phyloP scores from a whole-genome alignment of 768 basidiomycete genomes.

The Tephrocybe rancida region DNA sequence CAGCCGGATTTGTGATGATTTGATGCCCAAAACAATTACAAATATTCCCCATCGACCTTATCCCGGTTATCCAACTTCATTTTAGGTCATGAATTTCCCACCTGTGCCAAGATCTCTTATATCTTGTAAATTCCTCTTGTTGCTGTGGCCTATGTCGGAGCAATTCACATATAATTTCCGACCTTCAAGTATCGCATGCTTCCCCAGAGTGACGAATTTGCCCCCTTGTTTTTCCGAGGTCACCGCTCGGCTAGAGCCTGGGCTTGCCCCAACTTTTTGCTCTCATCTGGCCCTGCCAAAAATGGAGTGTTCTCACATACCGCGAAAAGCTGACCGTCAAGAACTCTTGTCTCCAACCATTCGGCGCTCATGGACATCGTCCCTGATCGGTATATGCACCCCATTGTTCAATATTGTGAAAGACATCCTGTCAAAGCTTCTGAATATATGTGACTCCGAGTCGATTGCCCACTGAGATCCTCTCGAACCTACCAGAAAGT shows the following conservation, averaged over 20 bases:
- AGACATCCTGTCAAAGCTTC: too few relatives aligned
- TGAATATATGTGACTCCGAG: background rate
- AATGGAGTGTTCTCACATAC: background rate
- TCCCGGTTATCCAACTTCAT: background rate
- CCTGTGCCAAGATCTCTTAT: background rate
- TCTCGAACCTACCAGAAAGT: conserved; percentile 4
- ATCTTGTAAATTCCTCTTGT: background rate
- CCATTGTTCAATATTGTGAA: conserved; percentile 5
- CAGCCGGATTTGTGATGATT: background rate
- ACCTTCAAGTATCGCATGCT: background rate
- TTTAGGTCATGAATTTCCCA: background rate
- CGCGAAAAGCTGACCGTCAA: background rate
- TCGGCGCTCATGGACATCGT: background rate
- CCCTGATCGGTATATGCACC: background rate
- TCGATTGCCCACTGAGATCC: background rate
- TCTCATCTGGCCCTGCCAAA: background rate
- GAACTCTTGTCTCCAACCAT: too few relatives aligned
- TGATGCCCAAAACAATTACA: background rate
- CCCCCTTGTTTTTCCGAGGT: background rate
- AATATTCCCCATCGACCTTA: background rate
- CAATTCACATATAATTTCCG: background rate
- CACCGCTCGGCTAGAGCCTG: background rate
- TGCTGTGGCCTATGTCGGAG: background rate
- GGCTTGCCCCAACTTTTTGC: background rate
- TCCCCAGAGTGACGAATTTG: background rate